Evolutionary conservation across 805 yeast genomes (phyloP).

Genomic region (Candida michaelii): DNA sequence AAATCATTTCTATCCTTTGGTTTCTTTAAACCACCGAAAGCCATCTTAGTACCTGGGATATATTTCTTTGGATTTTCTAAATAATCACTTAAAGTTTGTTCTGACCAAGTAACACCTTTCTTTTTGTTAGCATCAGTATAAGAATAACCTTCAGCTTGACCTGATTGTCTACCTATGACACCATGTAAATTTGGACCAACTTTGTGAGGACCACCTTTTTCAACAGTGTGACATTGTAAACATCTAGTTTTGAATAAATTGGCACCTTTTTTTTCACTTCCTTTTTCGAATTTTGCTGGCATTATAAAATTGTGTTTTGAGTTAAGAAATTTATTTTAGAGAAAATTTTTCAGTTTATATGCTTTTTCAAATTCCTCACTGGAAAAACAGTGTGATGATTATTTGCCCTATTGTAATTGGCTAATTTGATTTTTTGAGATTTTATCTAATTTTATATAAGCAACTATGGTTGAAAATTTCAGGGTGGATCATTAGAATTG

Average conservation of each 20-base stretch:
- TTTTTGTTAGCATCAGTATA: conserved; percentile 98
- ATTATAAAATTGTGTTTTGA: conserved; percentile 19
- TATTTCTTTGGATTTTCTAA: conserved; percentile 99
- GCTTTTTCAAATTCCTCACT: conserved; percentile 4
- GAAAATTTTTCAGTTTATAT: conserved; percentile 10
- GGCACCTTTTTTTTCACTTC: conserved; percentile 80
- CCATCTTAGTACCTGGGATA: conserved; percentile 99
- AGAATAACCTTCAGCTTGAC: conserved; percentile 88
- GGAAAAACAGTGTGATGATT: conserved; percentile 7
- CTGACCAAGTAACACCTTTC: conserved; percentile 87
- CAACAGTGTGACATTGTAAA: conserved; percentile 97
- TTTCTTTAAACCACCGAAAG: conserved; percentile 99
- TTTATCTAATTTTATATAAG: conserved; percentile 3
- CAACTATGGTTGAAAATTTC: conserved; percentile 1
- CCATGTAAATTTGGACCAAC: conserved; percentile 99
- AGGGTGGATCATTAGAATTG: background rate
- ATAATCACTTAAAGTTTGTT: conserved; percentile 89
- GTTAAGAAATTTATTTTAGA: conserved; percentile 4
- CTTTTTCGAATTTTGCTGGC: conserved; percentile 48
- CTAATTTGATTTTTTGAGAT: background rate
- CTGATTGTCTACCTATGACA: conserved; percentile 88
- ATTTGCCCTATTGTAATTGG: conserved; percentile 10
- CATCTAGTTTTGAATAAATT: conserved; percentile 98
- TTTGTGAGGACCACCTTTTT: conserved; percentile 94
- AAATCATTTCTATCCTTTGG: conserved; percentile 98